Base-by-base conservation (phyloP, 2,329 filamentous ascomycete species). In the Botrytis galanthina region DNA sequence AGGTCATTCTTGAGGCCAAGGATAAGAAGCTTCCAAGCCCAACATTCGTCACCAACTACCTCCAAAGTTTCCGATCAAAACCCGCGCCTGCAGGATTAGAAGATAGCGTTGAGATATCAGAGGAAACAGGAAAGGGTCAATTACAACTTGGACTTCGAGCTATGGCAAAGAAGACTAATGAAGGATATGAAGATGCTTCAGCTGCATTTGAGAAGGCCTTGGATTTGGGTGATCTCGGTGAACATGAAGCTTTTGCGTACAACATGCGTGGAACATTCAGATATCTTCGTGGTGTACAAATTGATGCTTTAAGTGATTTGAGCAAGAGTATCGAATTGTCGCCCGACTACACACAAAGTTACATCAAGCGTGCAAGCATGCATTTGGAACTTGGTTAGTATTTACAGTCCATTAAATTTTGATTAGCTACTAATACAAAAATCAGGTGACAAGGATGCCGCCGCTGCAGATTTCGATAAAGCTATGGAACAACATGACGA, bases 331-430 rank as follows among this genome's bases (percentile, higher is more conserved):
- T 98, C 74, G 93, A 97, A 83, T 86, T 98, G 64, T 92, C 98
- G 80, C 93, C 94, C 22, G 86, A 89, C 14, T 87, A 98, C 85
- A 97, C 94, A 12, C 96, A 99, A 85, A 97, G 93, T 85, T 98
- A 97, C 83, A 97, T 99, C 85, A 99, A 99, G 88, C 92, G 96
- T 74, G 96, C 96, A 72, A 98, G 95, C 87, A 97, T 99, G 92
- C 93, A 97, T 83, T 87, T 99, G 57, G 96, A 99, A 85, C 90
- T 96, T 75, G 95, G 92, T 92, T 86, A 79, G 88, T 81, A 51
- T 60, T 32, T 51, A 20, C 29, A 9, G 3, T 37, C 14, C n/a
- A 42, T 10, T 29, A 6, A 26, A 54, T 20, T 16, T 54, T 46
- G 16, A 51, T 68, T 20, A 48, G 20, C 51, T 59, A 29, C 82